Percentiles rank a stretch among this genome's conserved stretches.
Evolutionary conservation across 2,329 filamentous ascomycete genomes (phyloP).

Genomic region (Penicillium paneum): DNA sequence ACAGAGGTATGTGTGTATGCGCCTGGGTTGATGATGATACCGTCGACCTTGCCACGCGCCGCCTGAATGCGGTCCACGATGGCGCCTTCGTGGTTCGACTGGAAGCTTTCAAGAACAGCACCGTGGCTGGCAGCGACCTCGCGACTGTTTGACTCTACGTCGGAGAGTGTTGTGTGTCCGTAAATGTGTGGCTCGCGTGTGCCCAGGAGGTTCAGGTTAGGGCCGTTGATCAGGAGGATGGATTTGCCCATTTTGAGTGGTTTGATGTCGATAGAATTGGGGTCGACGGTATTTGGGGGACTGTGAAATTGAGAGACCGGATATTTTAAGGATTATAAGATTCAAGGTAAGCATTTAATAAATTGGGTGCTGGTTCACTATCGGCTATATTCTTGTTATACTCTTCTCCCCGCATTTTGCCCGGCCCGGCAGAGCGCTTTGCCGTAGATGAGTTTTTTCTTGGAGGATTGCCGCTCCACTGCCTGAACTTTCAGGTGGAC

Average conservation of each 20-base stretch:
- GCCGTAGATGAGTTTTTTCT: slow-evolving; percentile 6
- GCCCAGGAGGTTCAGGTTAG: slow-evolving; percentile 77
- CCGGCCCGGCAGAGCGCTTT: slow-evolving; percentile 20
- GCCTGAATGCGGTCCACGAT: slow-evolving; percentile 71
- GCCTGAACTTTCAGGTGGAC: too few relatives aligned
- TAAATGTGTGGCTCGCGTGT: slow-evolving; percentile 72
- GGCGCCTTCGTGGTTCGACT: slow-evolving; percentile 75
- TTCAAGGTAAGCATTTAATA: not conserved
- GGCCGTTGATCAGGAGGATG: slow-evolving; percentile 75
- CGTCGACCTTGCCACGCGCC: slow-evolving; percentile 59
- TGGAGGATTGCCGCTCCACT: too few relatives aligned
- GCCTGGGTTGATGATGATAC: slow-evolving; percentile 68
- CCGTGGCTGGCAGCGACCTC: slow-evolving; percentile 51
- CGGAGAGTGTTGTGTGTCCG: slow-evolving; percentile 64
- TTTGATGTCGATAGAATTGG: not conserved
- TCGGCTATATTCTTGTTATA: slow-evolving; percentile 2
- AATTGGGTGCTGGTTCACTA: not conserved
- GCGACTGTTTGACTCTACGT: slow-evolving; percentile 54
- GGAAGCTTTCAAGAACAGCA: slow-evolving; percentile 58
- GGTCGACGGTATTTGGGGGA: not conserved
- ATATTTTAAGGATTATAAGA: not conserved
- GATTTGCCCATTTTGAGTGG: slow-evolving; percentile 31
- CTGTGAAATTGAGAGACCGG: not conserved
- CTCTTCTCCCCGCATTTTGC: slow-evolving; percentile 13
- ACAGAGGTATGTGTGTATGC: slow-evolving; percentile 75